These are phyloP conservation scores for Colletotrichum simmondsii DNA, from an alignment of 2,329 filamentous ascomycete species.

Conservation along the genomic window DNA sequence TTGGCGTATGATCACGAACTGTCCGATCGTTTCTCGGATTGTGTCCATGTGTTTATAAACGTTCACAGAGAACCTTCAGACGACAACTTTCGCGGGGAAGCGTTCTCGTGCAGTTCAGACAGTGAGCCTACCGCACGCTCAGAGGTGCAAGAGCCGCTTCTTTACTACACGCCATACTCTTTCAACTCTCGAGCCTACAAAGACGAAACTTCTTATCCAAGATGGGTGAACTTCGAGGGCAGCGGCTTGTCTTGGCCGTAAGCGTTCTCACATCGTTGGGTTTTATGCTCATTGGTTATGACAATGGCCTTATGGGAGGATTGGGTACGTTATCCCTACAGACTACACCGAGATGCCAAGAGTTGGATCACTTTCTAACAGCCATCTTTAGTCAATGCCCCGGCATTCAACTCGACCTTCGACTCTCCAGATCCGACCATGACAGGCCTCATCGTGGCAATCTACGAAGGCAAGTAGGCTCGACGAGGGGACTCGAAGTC, in stretches of 20 bases:
- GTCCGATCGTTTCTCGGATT: neutral
- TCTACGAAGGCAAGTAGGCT: slow-evolving; percentile 49
- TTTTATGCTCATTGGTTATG: slow-evolving; percentile 60
- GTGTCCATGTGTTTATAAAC: slow-evolving; percentile 13
- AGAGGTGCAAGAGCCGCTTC: neutral
- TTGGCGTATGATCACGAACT: slow-evolving; percentile 7
- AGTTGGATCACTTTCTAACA: slow-evolving; percentile 26
- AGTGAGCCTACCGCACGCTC: neutral
- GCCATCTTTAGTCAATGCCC: slow-evolving; percentile 46
- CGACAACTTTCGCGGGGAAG: neutral
- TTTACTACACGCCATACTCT: neutral
- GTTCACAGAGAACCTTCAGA: slow-evolving; percentile 1
- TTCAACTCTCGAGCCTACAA: neutral
- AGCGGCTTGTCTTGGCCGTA: slow-evolving; percentile 52
- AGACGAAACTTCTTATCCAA: neutral
- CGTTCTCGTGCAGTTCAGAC: no score
- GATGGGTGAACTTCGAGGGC: slow-evolving; percentile 40
- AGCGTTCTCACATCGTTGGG: slow-evolving; percentile 56
- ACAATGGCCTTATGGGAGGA: slow-evolving; percentile 57
- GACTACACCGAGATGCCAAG: no score
- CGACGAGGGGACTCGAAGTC: neutral
- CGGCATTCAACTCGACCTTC: slow-evolving; percentile 53
- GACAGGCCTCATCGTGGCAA: slow-evolving; percentile 58
- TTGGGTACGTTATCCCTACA: slow-evolving; percentile 36
- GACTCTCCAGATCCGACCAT: slow-evolving; percentile 50